These are phyloP conservation scores for Penicillium cosmopolitanum DNA, from an alignment of 495 filamentous ascomycete genomes.

Conservation along the genomic window DNA sequence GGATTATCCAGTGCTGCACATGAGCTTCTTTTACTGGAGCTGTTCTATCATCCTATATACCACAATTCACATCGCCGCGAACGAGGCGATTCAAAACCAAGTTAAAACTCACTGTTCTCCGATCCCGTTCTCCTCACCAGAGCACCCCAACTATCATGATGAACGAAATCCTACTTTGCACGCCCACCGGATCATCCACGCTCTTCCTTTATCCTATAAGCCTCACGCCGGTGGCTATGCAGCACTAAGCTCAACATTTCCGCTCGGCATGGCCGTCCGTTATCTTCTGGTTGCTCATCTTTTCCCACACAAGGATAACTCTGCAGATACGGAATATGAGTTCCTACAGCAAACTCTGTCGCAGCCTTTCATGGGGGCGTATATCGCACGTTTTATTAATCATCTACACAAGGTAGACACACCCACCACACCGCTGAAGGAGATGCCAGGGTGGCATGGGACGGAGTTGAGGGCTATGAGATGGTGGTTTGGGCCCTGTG, in stretches of 20 bases:
- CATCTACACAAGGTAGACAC: background rate
- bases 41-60: background rate
- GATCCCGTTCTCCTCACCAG: background rate
- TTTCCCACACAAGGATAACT: background rate
- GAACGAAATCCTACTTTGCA: background rate
- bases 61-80: background rate
- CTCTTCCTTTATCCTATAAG: background rate
- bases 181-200: background rate
- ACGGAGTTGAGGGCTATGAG: background rate
- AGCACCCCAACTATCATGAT: background rate
- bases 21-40: constrained; percentile 2
- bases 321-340: background rate
- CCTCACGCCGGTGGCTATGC: background rate
- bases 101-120: background rate
- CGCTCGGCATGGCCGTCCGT: background rate
- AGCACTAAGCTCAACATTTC: background rate
- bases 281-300: background rate
- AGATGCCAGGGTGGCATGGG: background rate
- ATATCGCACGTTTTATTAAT: background rate
- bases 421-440: background rate
- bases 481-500: background rate
- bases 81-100: background rate
- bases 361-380: background rate
- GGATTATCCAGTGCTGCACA: background rate
- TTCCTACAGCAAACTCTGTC: background rate